A percentile compares a stretch with the other conserved stretches of the same genome.
These are phyloP conservation scores for Magnaporthiopsis poae DNA, from an alignment of 2,329 filamentous ascomycete genomes.

Conservation along the genomic window DNA sequence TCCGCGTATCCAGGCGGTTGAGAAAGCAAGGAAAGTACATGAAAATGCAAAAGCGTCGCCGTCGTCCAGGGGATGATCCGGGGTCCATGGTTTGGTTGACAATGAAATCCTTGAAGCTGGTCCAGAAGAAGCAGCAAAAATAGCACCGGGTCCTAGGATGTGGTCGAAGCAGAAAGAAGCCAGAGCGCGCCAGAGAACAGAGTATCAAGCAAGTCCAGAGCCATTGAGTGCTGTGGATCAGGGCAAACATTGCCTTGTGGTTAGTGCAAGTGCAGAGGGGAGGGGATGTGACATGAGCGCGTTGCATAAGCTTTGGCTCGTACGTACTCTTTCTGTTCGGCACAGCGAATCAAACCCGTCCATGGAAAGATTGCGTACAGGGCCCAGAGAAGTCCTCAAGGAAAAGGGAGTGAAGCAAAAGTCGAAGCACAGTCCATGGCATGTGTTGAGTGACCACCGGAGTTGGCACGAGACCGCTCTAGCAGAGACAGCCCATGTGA, in stretches of 20 bases:
- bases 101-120: neutral
- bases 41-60: neutral
- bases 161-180: neutral
- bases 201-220: neutral
- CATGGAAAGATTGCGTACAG: neutral
- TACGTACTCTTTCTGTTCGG: neutral
- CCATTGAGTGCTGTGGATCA: neutral
- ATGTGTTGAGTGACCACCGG: neutral
- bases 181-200: neutral
- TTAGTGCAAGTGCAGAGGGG: neutral
- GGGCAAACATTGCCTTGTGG: neutral
- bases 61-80: neutral
- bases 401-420: neutral
- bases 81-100: neutral
- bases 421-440: neutral
- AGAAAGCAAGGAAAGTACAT: neutral
- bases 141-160: slow-evolving; percentile 1
- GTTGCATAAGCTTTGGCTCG: neutral
- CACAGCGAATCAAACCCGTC: neutral
- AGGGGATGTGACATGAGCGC: neutral
- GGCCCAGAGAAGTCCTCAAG: neutral
- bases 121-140: neutral
- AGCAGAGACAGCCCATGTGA: neutral
- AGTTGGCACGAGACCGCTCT: neutral
- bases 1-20: neutral